Base-by-base conservation (phyloP, 176 grass and related monocot genomes). In the Saccharum spontaneum region DNA sequence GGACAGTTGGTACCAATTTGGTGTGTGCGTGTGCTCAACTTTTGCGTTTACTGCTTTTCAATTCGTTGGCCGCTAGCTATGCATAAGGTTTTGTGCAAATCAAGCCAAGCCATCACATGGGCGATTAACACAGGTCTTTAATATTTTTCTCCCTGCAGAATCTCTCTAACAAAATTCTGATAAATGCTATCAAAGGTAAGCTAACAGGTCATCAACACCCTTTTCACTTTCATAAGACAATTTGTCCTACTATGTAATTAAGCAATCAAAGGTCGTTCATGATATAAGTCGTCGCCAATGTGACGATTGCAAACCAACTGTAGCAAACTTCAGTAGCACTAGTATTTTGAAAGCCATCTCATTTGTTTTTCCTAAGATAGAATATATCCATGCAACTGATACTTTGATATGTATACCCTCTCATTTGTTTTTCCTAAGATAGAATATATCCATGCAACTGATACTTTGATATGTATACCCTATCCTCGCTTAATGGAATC, bases 131-230 rank as follows among this genome's bases (percentile, higher is more conserved):
- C 24, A 44, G 33, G 31, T 67, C 34, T 81, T 80, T 71, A 38
- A 73, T 88, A 76, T 88, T 87, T 87, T 86, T 68, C 52, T 89
- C 77, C 74, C 71, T 87, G 91, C 91, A 98, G 96, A 13, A 98
- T 34, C 33, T 83, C 91, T 98, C 77, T 93, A 93, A 90, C 79
- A 90, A 86, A 75, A 92, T 98, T 57, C 73, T 98, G 54, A 44
- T 86, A 78, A 98, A 95, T 89, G 89, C 89, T 50, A 75, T 98
- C 66, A 95, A 95, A 94, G 96, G 96, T 98, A 68, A 71, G 84
- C 75, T 22, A 50, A 5, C 73, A 23, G 17, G 34, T 48, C 10
- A 48, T 16, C 46, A 46, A 30, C 57, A 60, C 26, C 57, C 41
- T 33, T 83, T 83, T 79, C 88, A 4, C 37, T 87, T 83, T 79